Percentiles rank a stretch among this genome's conserved stretches.
phyloP scores from a whole-genome alignment of 2,329 filamentous ascomycete genomes.

The Aspergillus sp. region DNA sequence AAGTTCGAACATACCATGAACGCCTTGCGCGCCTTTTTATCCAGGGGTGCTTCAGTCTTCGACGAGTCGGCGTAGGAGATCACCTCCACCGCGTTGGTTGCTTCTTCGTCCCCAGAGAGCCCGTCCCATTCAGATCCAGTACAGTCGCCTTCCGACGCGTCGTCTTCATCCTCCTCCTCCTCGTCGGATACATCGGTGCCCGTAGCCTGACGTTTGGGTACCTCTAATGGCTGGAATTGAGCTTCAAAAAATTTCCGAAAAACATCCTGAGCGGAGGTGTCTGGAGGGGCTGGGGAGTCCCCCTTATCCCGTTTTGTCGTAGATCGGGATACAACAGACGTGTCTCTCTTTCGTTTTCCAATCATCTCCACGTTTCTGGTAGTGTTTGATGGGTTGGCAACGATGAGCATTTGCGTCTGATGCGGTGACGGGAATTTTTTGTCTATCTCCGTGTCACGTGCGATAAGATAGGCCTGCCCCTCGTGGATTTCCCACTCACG shows the following conservation, averaged over 20 bases:
- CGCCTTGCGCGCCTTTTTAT: conserved; percentile 69
- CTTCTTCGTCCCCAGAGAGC: conserved; percentile 53
- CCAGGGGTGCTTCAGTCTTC: conserved; percentile 48
- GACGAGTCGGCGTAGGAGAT: conserved; percentile 58
- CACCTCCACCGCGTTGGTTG: conserved; percentile 52
- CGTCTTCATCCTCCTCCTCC: conserved; percentile 20
- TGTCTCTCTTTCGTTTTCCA: conserved; percentile 50
- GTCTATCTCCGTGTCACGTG: conserved; percentile 32
- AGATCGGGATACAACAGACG: conserved; percentile 27
- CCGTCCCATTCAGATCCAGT: conserved; percentile 61
- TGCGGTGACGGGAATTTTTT: neutral
- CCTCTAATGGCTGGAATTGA: conserved; percentile 72
- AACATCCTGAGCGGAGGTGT: conserved; percentile 65
- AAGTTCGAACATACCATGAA: conserved; percentile 64
- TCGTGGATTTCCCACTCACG: conserved; percentile 10
- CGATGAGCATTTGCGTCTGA: neutral
- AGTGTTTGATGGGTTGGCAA: neutral
- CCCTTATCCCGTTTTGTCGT: conserved; percentile 21
- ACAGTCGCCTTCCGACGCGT: conserved; percentile 14
- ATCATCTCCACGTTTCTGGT: conserved; percentile 27
- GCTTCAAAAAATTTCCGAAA: conserved; percentile 85
- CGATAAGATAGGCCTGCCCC: conserved; percentile 34
- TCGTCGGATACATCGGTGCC: conserved; percentile 19
- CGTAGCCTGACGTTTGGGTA: conserved; percentile 11
- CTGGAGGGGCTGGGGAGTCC: conserved; percentile 20